A percentile compares a stretch with the other conserved stretches of the same genome.
Conservation (phyloP, 2,329 filamentous ascomycete genomes). For the Pseudogymnoascus sp. region DNA sequence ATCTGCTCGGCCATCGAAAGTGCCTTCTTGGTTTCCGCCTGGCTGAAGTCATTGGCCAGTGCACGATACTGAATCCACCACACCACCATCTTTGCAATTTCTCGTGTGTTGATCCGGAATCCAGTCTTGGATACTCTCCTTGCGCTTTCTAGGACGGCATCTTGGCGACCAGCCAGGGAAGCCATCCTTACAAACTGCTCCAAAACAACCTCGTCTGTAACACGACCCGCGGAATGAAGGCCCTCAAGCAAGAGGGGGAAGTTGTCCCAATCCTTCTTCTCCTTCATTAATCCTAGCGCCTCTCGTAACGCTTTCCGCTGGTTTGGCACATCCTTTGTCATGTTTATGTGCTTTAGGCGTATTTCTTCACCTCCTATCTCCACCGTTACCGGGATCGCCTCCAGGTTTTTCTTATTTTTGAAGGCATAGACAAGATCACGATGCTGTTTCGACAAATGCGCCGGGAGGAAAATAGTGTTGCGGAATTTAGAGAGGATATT, state of each 20-base stretch:
- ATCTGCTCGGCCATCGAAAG: conserved; percentile 26
- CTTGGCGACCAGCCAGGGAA: conserved; percentile 17
- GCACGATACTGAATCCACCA: conserved; percentile 21
- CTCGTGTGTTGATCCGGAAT: conserved; percentile 18
- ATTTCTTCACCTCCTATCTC: conserved; percentile 48
- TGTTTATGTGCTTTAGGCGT: conserved; percentile 23
- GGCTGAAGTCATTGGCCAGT: conserved; percentile 16
- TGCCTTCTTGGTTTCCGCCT: conserved; percentile 22
- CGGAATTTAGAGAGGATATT: conserved; percentile 45
- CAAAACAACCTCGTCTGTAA: background rate
- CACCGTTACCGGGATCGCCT: conserved; percentile 48
- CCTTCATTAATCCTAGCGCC: conserved; percentile 25
- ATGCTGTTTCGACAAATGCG: conserved; percentile 47
- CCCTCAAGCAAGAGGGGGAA: conserved; percentile 27
- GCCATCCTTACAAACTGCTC: conserved; percentile 17
- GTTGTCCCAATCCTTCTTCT: conserved; percentile 28
- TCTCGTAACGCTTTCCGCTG: conserved; percentile 11
- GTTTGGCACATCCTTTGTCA: conserved; percentile 18
- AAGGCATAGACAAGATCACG: conserved; percentile 44
- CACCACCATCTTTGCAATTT: conserved; percentile 18
- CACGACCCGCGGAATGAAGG: conserved; percentile 14
- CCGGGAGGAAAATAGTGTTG: conserved; percentile 53
- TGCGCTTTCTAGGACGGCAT: conserved; percentile 26
- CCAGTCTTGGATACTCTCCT: conserved; percentile 23
- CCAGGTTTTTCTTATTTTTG: conserved; percentile 41